Evolutionary conservation across 208 protist genomes (phyloP).

Genomic region (Wallacemonas sp.): DNA sequence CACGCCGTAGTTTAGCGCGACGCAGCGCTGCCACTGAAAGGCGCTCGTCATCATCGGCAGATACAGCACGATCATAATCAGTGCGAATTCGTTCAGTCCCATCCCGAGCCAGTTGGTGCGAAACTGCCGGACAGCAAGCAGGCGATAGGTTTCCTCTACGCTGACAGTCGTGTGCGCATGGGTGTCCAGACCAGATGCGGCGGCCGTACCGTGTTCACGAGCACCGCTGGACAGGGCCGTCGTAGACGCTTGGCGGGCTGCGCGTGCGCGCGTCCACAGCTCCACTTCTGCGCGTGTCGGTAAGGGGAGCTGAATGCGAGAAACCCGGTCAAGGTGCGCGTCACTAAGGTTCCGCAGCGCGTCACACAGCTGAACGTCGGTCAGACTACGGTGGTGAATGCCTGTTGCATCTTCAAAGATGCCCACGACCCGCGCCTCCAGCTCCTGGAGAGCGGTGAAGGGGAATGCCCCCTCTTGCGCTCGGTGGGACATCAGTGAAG

Average conservation of each 20-base stretch:
- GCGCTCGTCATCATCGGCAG: constrained; percentile 6
- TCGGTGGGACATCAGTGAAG: too few species aligned
- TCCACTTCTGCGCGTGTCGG: background rate
- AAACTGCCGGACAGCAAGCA: constrained; percentile 15
- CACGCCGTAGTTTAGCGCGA: background rate
- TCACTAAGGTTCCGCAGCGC: background rate
- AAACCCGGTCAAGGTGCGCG: background rate
- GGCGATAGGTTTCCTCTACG: constrained; percentile 15
- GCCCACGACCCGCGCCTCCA: background rate
- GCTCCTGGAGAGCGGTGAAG: background rate
- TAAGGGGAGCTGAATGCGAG: background rate
- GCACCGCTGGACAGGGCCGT: background rate
- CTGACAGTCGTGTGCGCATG: background rate
- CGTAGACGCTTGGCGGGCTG: background rate
- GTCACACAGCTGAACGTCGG: background rate
- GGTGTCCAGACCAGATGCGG: background rate
- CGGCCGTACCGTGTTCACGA: background rate
- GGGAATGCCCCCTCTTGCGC: too few species aligned
- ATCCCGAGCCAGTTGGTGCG: constrained; percentile 16
- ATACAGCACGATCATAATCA: constrained; percentile 13
- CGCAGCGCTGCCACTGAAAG: constrained; percentile 20
- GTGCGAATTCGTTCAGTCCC: constrained; percentile 9
- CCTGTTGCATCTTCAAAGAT: background rate
- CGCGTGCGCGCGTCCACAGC: background rate
- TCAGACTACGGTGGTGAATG: background rate